Evolutionary conservation across 352 stramenopile genomes (phyloP), one percentile per base, ranked within the genome.

Genomic region (Albugo laibachii): DNA sequence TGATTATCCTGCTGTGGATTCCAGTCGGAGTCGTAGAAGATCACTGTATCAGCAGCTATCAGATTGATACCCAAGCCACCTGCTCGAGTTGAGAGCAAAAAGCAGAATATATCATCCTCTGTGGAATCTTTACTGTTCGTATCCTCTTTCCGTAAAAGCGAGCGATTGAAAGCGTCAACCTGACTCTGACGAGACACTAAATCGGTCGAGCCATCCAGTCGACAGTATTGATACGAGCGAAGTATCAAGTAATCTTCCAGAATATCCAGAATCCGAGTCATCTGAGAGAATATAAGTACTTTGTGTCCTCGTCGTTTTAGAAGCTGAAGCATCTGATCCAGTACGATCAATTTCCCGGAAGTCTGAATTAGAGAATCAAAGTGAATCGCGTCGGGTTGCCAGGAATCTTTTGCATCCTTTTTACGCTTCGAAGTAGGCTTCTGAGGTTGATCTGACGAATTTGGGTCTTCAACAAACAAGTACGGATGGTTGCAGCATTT

Each of bases 21-120:
- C 94, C 95, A 99, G 62, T 98, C 93, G 31, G 92, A 96, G 68
- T 99, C 95, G 53, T 95, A 99, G 16, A 99, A 83, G 52, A 99
- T 86, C 13, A 99, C 92, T 5, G 93, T 82, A 58, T 98, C 92
- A 4, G 94, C 95, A 18, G 88, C 87, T n/a, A 94, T 96, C 19
- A 99, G 62, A 53, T 96, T 97, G 45, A 99, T 85, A 37, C 96
- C 96, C 5, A 99, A 74, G 18, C 95, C 96, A 52, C 95, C 96
- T 41, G 95, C 95, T 43, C 78, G 69, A 3, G 77, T 93, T 15
- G 80, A 88, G 40, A 91, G 54, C 58, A 91, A 57, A 47, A 92
- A 92, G 49, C 73, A 74, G 51, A 89, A 92, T 13, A 85, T 50
- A 41, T 63, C 65, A 20, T 80, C 66, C 16, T 24, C 3, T 10